Base-by-base conservation (phyloP, 2,329 filamentous ascomycete species). In the Aspergillus pseudonomiae region DNA sequence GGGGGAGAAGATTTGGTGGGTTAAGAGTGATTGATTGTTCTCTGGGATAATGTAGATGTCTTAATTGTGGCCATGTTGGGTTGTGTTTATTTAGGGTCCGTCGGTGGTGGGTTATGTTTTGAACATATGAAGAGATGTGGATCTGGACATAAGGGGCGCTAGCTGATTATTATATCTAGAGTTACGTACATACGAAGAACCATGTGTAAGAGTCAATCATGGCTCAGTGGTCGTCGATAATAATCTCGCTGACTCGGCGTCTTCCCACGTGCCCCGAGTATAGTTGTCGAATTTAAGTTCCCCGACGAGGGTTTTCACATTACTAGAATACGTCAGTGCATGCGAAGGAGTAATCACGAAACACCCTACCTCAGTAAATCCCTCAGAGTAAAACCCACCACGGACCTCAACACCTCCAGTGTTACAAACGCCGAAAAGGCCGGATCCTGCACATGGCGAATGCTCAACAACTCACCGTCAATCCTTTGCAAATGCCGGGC, bases 351-450 rank as follows among this genome's bases (percentile, higher is more conserved):
- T 16, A 41, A 41, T 36, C 12, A 30, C 12, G 6, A 19, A 19
- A 32, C 16, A 4, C 0, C 69, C 65, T 69, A 77, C 74, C 66
- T 66, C 32, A 76, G 54, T 30, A 77, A 60, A 26, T 69, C 70
- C 56, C 69, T 70, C 58, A 77, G 63, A 26, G 68, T 71, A 46
- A 70, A 73, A 41, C 70, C 72, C 16, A 76, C 67, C 57, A 75
- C 71, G 9, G 71, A 74, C 45, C 74, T 69, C 52, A 76, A 21
- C 11, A 93, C 87, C 73, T 92, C 89, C 65, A 92, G 80, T 14
- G 91, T 86, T 0, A 90, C 89, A 75, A 92, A 93, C 48, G 89
- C 88, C 9, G 88, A 86, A 76, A 91, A 92, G 0, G 89, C 89
- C 0, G 88, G 88, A 71, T 92, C 88, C 12, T 86, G 83, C 60